Base-by-base conservation (phyloP, 441 rosid species). In the Sinapis alba region DNA sequence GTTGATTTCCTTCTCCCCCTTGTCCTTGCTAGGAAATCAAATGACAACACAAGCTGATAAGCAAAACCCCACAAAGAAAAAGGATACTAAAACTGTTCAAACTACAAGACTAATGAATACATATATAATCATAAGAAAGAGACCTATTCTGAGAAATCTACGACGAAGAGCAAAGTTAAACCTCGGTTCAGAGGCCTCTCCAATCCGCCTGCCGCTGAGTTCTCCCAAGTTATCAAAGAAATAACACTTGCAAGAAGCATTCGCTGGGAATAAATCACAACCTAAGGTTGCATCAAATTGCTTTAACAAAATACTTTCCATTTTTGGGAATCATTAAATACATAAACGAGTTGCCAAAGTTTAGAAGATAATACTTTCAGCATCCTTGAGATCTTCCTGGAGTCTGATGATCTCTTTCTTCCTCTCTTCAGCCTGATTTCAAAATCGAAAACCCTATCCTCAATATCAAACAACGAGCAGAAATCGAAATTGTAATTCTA, bases 101-200 rank as follows among this genome's bases (percentile, higher is more conserved):
- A 18, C 16, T 58, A 65, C 27, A 0, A 41, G 66, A 53, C 15
- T 66, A 30, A 15, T 62, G 23, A 58, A 50, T 11, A 11, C 5
- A 43, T n/a, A 43, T n/a, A n/a, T n/a, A 43, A 43, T 11, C 20
- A 50, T 9, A 9, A 15, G 32, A 58, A 53, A 11, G 19, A 43
- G n/a, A 90, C 99, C 97, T 84, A 88, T 86, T 80, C 90, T 83
- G 45, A 93, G 88, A 80, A 95, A 95, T 75, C 95, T 83, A 23
- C 96, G 89, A 61, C 86, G 92, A 70, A 93, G 86, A 58, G 84
- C 87, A 62, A 91, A 89, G n/a, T 74, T 77, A 80, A 91, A 89
- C 78, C 89, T 83, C 30, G 65, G 36, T 69, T 83, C 85, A 61
- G 88, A 87, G 62, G 77, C 80, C 30, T 82, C 86, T n/a, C 54